Conservation (phyloP, 2,329 filamentous ascomycete genomes). For the Hypoxylon sp. region DNA sequence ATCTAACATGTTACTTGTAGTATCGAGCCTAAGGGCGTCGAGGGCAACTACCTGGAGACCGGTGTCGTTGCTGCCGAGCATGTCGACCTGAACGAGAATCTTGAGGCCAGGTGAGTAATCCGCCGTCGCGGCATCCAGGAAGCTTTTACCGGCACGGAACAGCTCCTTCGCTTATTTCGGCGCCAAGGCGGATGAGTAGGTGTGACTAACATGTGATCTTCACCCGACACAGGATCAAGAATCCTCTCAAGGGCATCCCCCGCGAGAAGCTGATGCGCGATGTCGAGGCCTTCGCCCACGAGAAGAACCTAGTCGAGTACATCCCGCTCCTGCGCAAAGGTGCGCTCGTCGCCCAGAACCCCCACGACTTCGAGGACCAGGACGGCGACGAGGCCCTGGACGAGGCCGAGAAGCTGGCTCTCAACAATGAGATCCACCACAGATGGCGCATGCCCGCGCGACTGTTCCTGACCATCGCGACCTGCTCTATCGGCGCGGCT, state of each 20-base stretch:
- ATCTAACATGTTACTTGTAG: conserved; percentile 29
- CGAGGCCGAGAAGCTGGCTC: conserved; percentile 70
- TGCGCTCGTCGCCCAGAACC: conserved; percentile 81
- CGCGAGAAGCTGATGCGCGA: conserved; percentile 68
- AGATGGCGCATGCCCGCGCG: conserved; percentile 76
- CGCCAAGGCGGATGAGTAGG: background rate
- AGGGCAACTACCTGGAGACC: conserved; percentile 48
- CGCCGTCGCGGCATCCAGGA: background rate
- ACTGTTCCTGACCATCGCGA: conserved; percentile 76
- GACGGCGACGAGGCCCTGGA: conserved; percentile 69
- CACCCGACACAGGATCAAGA: conserved; percentile 59
- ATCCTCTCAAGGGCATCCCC: conserved; percentile 65
- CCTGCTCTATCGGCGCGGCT: conserved; percentile 79
- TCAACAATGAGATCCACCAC: conserved; percentile 75
- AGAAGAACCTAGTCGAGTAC: conserved; percentile 72
- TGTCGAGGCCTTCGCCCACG: conserved; percentile 71
- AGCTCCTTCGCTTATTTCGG: conserved; percentile 1
- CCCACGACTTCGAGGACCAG: conserved; percentile 73
- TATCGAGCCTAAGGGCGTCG: conserved; percentile 50
- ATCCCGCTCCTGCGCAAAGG: conserved; percentile 74
- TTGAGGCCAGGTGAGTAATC: conserved; percentile 62
- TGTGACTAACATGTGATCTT: conserved; percentile 38
- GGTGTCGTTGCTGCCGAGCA: conserved; percentile 52
- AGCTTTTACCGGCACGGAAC: background rate
- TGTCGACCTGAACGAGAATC: conserved; percentile 58